Base-by-base conservation (phyloP, 805 yeast genomes). In the Lipomyces kockii region DNA sequence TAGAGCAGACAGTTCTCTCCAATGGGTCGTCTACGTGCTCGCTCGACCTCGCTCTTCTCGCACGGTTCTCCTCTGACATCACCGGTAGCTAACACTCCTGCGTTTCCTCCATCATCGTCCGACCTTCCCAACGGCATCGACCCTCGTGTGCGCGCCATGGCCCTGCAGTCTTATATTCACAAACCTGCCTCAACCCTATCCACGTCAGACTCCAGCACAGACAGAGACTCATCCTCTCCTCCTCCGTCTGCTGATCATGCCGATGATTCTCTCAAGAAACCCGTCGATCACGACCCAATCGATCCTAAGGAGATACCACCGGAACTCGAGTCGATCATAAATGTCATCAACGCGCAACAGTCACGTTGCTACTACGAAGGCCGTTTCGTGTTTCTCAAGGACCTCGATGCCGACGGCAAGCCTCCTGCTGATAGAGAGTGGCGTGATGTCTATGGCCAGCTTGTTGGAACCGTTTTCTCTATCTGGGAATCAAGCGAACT, bases 361-460 rank as follows among this genome's bases (percentile, higher is more conserved):
- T 82, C 86, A 29, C 82, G 97, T 59, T 81, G 85, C 7, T 91
- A 91, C 76, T 82, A 80, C 57, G 85, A 82, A 62, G 89, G 90
- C 25, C 78, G 78, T 73, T 83, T 81, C 75, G 80, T 81, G 80
- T 67, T 81, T 17, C 76, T 81, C 14, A 72, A 76, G 73, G 77
- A 79, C 77, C 74, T 81, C 58, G 78, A 75, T 62, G 86, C 90
- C 32, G 97, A 94, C 72, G 99, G 99, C 8, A 85, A 88, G 64
- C 93, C 97, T 0, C 78, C 80, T 3, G 87, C 89, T 0, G 90
- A 89, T 60, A 83, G 98, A 58, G 84, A 84, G 74, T 95, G 99
- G 99, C 83, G 84, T 63, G 97, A 95, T 79, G 97, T 93, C 29
- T 95, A 90, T 77, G 98, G 97, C 56, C 91, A 91, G 17, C 81